These are phyloP conservation scores for Gastrolobium bilobum DNA, from an alignment of 306 rosid genomes.

Conservation along the genomic window DNA sequence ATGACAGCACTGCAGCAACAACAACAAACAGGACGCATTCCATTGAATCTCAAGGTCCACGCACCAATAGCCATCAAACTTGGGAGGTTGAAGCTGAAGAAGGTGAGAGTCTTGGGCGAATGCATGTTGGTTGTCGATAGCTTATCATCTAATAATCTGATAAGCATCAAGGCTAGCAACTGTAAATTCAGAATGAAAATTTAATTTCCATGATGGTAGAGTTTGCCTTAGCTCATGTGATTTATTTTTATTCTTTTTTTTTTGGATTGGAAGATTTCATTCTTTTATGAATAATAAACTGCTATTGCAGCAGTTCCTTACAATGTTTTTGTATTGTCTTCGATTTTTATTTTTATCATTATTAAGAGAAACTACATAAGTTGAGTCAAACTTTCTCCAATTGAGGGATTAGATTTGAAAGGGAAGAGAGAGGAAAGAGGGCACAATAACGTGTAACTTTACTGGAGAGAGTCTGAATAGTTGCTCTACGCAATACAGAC, in stretches of 20 bases:
- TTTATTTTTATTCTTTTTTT: background rate
- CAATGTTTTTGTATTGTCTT: background rate
- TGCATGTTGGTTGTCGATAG: constrained; percentile 87
- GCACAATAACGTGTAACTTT: too few species aligned
- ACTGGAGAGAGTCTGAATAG: background rate
- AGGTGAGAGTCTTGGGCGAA: constrained; percentile 70
- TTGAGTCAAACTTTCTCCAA: background rate
- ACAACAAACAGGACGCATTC: constrained; percentile 79
- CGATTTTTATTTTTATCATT: background rate
- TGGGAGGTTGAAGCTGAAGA: constrained; percentile 80
- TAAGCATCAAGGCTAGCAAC: constrained; percentile 85
- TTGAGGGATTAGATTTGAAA: constrained; percentile 18
- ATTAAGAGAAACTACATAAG: background rate
- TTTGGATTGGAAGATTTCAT: constrained; percentile 11
- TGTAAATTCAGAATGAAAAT: constrained; percentile 73
- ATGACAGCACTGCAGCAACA: constrained; percentile 83
- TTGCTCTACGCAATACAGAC: background rate
- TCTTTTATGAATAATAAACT: constrained; percentile 26
- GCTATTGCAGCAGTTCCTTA: constrained; percentile 14
- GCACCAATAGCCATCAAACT: constrained; percentile 78
- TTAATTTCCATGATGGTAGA: constrained; percentile 32
- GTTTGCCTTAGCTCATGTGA: constrained; percentile 34
- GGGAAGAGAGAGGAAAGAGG: too few species aligned
- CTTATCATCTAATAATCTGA: constrained; percentile 68
- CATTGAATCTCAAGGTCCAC: constrained; percentile 73